phyloP scores from a whole-genome alignment of 148 eudicot genomes.

The Nepenthes gracilis region DNA sequence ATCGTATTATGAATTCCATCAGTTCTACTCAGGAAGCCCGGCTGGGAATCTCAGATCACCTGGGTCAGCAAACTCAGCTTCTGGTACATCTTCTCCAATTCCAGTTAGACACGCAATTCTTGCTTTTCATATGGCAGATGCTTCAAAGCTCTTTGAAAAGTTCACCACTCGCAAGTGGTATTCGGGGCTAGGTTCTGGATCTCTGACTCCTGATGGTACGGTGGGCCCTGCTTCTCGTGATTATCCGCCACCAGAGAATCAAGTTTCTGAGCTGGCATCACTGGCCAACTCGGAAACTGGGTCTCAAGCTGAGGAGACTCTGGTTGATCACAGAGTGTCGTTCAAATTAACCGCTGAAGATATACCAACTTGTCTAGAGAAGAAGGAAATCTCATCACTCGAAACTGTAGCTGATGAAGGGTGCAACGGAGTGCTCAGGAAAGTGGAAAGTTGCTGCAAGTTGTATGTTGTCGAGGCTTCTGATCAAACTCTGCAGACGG shows the following conservation, averaged over 20 bases:
- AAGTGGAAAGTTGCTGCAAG: slow-evolving; percentile 12
- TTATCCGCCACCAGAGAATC: slow-evolving; percentile 21
- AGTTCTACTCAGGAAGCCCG: slow-evolving; percentile 40
- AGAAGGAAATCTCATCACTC: slow-evolving; percentile 2
- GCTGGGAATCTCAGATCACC: slow-evolving; percentile 67
- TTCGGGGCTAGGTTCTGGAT: slow-evolving; percentile 78
- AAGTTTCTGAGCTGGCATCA: slow-evolving; percentile 49
- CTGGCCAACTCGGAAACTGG: slow-evolving; percentile 50
- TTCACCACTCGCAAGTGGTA: slow-evolving; percentile 60
- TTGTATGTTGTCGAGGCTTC: slow-evolving; percentile 17
- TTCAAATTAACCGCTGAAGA: slow-evolving; percentile 55
- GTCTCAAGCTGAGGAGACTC: slow-evolving; percentile 27
- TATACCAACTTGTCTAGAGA: slow-evolving; percentile 20
- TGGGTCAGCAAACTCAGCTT: slow-evolving; percentile 71
- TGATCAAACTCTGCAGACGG: slow-evolving; percentile 15
- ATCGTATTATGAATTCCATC: slow-evolving; percentile 70
- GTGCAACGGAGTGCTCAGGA: slow-evolving; percentile 1
- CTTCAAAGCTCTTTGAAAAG: slow-evolving; percentile 59
- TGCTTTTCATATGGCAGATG: slow-evolving; percentile 52
- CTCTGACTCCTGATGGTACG: slow-evolving; percentile 53
- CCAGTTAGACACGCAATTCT: slow-evolving; percentile 41
- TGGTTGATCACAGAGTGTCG: slow-evolving; percentile 65
- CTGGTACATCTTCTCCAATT: slow-evolving; percentile 87
- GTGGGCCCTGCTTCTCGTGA: slow-evolving; percentile 41
- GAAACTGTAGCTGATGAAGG: slow-evolving; percentile 1